phyloP scores from a whole-genome alignment of 2,329 filamentous ascomycete genomes.

The Cladosporium sp. region DNA sequence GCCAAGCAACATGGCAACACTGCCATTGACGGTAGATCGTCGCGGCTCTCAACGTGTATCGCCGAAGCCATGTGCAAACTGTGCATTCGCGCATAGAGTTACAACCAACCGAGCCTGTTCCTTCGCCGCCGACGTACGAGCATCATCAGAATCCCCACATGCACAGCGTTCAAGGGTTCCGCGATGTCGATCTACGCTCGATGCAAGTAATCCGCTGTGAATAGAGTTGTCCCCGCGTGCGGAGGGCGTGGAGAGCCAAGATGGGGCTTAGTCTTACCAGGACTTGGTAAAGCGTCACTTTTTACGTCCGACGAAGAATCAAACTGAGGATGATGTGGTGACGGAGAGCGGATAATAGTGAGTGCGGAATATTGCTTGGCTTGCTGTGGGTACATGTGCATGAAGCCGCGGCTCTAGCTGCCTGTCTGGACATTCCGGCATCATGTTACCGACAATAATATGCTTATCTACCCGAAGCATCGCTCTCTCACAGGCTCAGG shows the following conservation, averaged over 20 bases:
- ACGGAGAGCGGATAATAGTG: neutral
- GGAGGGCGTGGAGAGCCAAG: conserved; percentile 18
- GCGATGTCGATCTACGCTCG: conserved; percentile 1
- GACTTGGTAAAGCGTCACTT: conserved; percentile 8
- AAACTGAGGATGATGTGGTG: neutral
- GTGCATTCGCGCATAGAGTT: neutral
- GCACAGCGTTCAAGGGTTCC: neutral
- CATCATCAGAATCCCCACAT: neutral
- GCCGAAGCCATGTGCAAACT: neutral
- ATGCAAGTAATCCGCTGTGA: conserved; percentile 3
- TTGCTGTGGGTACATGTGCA: neutral
- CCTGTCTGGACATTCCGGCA: neutral
- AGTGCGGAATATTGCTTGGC: conserved; percentile 6
- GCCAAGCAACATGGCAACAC: neutral
- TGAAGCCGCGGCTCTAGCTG: conserved; percentile 2
- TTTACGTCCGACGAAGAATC: neutral
- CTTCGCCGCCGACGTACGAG: conserved; percentile 12
- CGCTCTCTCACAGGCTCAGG: neutral
- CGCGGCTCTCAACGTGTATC: neutral
- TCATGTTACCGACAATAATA: neutral
- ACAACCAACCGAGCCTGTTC: neutral
- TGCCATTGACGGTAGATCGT: conserved; percentile 7
- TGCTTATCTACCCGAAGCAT: neutral
- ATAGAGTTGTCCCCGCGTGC: conserved; percentile 18
- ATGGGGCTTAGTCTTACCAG: neutral